Evolutionary conservation across 371 early-diverging fungal genomes (phyloP), one percentile per base, ranked within the genome.

Genomic region (Haplosporangium sp.): DNA sequence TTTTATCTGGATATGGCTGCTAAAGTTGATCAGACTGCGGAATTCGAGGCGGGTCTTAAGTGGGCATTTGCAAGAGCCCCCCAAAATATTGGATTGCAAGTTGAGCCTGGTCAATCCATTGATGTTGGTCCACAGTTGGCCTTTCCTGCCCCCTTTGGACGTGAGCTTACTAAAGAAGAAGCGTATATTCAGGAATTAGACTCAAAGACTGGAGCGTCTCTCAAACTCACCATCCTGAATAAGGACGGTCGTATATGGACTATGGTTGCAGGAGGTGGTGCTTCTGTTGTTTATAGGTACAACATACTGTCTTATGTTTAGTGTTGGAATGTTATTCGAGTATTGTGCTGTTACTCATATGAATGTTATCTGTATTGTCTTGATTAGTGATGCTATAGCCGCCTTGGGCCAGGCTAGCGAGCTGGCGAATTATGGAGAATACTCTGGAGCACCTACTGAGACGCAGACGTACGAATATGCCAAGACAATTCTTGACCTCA

Each of bases 231-330:
- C 39, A 94, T 98, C 52, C 87, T 98, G 71, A 98, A 98, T 89
- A 89, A 93, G 75, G 88, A 91, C 11, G 99, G 99, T 34, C 94
- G 97, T 74, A 92, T 98, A 76, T 98, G 99, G 99, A 98, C 99
- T 63, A 98, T 98, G 98, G 98, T 98, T 67, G 99, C 99, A 58
- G 99, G 99, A 86, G 99, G 99, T 74, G 99, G 99, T 86, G 99
- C 99, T 56, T 96, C 96, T 17, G 99, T 98, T 55, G 98, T 97
- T 34, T 95, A 94, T 85, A 88, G 85, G 85, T 85, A 81, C 56
- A 61, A 40, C 42, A 15, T 63, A 27, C 27, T 27, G 1, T 27
- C 27, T 27, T 27, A 27, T 27, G 27, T 27, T 27, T 27, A 27
- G 27, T 27, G 27, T 27, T 27, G 27, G 27, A 27, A 27, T 27